Percentiles rank a stretch among this genome's conserved stretches.
These are phyloP conservation scores for Mucor piriformis DNA, from an alignment of 371 early-diverging fungal genomes.

Conservation along the genomic window DNA sequence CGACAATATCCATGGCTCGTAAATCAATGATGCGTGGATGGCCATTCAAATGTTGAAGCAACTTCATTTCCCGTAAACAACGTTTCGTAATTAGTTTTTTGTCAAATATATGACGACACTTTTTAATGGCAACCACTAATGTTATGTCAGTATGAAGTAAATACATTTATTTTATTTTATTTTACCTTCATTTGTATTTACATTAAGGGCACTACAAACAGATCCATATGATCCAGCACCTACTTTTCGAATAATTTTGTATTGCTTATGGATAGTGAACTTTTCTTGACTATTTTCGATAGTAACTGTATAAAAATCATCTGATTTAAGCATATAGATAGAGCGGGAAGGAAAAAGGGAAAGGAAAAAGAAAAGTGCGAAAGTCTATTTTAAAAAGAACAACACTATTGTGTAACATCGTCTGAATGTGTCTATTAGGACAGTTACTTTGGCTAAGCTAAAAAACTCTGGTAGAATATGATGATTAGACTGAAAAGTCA, in stretches of 20 bases:
- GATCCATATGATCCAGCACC: constrained; percentile 93
- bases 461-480: too few species aligned
- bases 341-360: neutral
- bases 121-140: constrained; percentile 77
- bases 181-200: constrained; percentile 38
- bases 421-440: too few species aligned
- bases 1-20: constrained; percentile 70
- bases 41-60: constrained; percentile 77
- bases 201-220: constrained; percentile 68
- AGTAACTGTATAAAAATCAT: constrained; percentile 38
- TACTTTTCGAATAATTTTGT: constrained; percentile 80
- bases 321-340: constrained; percentile 1
- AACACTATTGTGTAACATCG: neutral
- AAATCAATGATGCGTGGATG: constrained; percentile 80
- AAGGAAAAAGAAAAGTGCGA: constrained; percentile 1
- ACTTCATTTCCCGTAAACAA: constrained; percentile 74
- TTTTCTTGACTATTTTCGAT: constrained; percentile 48
- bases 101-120: constrained; percentile 71
- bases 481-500: too few species aligned
- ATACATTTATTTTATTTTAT: neutral
- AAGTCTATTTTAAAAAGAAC: neutral
- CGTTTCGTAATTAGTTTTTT: constrained; percentile 73
- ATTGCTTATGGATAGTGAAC: constrained; percentile 66
- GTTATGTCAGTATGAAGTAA: neutral
- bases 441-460: too few species aligned